Evolutionary conservation across 2,329 filamentous ascomycete species (phyloP).

Genomic region (Aspergillus ochraceus): DNA sequence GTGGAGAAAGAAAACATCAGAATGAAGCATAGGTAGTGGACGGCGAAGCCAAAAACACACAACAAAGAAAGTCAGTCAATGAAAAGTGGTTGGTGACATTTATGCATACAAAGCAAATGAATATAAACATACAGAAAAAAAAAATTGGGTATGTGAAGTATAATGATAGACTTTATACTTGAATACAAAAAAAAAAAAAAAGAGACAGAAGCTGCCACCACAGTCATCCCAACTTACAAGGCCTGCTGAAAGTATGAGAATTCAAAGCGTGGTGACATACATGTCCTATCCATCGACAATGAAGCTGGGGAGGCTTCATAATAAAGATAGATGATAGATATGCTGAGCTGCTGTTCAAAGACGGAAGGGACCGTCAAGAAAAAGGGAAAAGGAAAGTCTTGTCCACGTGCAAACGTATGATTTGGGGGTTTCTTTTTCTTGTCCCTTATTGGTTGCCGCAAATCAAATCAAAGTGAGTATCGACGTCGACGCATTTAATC

Average conservation of each 20-base stretch:
- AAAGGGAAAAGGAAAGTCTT: background rate
- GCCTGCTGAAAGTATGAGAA: constrained; percentile 14
- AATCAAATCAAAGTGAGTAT: background rate
- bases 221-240: constrained; percentile 12
- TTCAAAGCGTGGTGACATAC: background rate
- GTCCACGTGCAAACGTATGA: background rate
- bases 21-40: background rate
- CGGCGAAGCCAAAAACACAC: background rate
- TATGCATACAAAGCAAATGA: constrained; percentile 1
- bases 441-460: background rate
- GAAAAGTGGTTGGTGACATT: background rate
- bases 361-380: background rate
- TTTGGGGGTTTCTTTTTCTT: background rate
- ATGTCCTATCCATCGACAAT: background rate
- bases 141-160: constrained; percentile 16
- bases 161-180: constrained; percentile 14
- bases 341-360: background rate
- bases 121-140: constrained; percentile 27
- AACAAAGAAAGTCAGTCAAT: constrained; percentile 5
- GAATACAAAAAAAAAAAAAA: constrained; percentile 1
- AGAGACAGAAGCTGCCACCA: background rate
- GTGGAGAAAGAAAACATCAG: background rate
- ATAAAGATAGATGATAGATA: background rate
- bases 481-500: constrained; percentile 39
- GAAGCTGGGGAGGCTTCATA: background rate